Evolutionary conservation across 1,139 yeast species (phyloP), one percentile per base, ranked within the genome.

Genomic region (Kazachstania sp.): DNA sequence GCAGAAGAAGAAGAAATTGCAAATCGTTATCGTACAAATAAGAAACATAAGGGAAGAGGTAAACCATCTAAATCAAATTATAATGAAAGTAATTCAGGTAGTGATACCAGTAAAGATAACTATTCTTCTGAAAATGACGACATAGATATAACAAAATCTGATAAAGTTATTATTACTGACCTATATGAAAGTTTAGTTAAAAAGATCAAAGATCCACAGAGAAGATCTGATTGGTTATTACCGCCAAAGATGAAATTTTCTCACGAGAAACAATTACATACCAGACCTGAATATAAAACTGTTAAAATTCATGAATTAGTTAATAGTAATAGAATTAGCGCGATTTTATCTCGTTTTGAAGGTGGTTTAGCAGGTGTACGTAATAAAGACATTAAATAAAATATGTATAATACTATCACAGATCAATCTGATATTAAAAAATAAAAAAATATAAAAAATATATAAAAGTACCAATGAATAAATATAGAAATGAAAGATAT

Each of bases 221-320:
- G 68, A 50, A 54, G 68, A 39, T 65, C 68, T 8, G 68, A 65
- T 48, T 60, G 65, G 61, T 48, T 65, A 4, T 47, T 65, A 36
- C 65, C 65, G 9, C 60, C 64, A 11, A 58, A 54, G 45, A 44
- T 52, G 16, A 54, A 61, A 31, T 64, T 59, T 42, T 55, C 60
- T 2, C 64, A 66, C 9, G 68, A 63, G 41, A 64, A 63, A 47
- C 63, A 60, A 41, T 53, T 59, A 44, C 59, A 60, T 9, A 60
- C 66, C 5, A 64, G 61, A 45, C 63, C 62, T 18, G 53, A 53
- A 7, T 58, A 54, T 30, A 59, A 58, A 40, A 56, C 57, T 8
- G 50, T 63, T 7, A 63, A 62, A 44, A 58, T 62, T 8, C 59
- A 61, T 50, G 67, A 63, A 45, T 53, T 63, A 9, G 55, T 63